Evolutionary conservation across 1,284 basidiomycete species (phyloP), one percentile per base, ranked within the genome.

Genomic region (Acaromyces ingoldii): DNA sequence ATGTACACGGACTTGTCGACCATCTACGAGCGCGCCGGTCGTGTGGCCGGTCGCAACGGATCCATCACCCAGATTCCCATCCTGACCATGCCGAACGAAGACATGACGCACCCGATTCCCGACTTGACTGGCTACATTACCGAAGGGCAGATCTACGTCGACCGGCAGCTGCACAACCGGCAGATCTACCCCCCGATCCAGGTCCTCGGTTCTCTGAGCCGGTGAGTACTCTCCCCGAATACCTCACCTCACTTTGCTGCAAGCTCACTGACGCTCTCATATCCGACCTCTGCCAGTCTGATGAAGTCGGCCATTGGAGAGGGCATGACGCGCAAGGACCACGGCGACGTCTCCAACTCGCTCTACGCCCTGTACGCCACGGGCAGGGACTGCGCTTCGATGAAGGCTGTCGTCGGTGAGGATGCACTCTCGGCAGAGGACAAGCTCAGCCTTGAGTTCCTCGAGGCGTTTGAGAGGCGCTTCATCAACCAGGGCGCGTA

Each of bases 261-360:
- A n/a, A n/a, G n/a, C n/a, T n/a, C n/a, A n/a, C 17, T 43, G 5
- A 22, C 19, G 15, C 38, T 6, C 19, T 21, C 15, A 40, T n/a
- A 6, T n/a, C 24, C 24, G 6, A 7, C 24, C 31, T 10, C 41
- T 22, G 7, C 7, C 21, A 47, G 49, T 22, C 33, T 99, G 75
- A 99, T 99, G 95, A 99, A 99, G 85, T 90, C 87, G 66, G 95
- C 95, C 63, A 97, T 98, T 76, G 95, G 95, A 60, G 93, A 96
- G 78, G 86, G 90, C 78, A 81, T 97, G 72, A 98, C 95, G 49
- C 85, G 95, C 74, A 95, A 91, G 78, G 95, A 99, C 78, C 95
- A 98, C 77, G 87, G 90, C 72, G 95, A 99, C 78, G 95, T 98
- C 33, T 98, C 93, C 15, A 75, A 75, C 59, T 71, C 73, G 59